Evolutionary conservation across 352 stramenopile genomes (phyloP), one percentile per base, ranked within the genome.

Genomic region (Pythium pectinolyticum): DNA sequence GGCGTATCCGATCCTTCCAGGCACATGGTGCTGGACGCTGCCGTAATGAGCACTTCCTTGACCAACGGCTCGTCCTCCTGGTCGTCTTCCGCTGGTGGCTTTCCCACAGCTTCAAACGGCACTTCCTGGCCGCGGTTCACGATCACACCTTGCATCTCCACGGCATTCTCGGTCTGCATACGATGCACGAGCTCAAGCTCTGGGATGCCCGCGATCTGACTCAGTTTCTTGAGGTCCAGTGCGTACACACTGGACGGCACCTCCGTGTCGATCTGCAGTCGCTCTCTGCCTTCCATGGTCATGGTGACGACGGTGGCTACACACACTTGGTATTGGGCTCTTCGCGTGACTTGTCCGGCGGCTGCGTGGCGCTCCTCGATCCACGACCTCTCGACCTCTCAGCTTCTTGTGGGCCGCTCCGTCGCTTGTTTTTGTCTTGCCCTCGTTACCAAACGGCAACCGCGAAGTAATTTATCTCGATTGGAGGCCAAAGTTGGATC

Each of bases 141-240:
- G 45, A 93, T 74, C 35, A 93, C 79, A 56, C 84, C 84, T 54
- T 93, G 84, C 80, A 93, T 91, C 19, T 93, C 82, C 31, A 91
- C 81, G 17, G 82, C 80, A 46, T 90, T 77, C 27, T 89, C 75
- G 7, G 71, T 82, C 64, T 93, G 81, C 82, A 93, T 88, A 31
- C 80, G 77, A 9, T 71, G 68, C 51, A 93, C 80, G 45, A 93
- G 72, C 41, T 93, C 84, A 12, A 54, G 56, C 70, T 88, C 82
- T 8, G 82, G 73, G 67, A 93, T 88, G 31, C 60, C 65, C 32
- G 80, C 72, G 66, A 90, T 67, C 56, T 73, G 49, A 57, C 84
- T 93, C 24, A 93, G 75, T 67, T 84, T 84, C 35, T 76, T 66
- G 40, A 93, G 76, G 61, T 91, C 66, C 39, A 93, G 60, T 60